Base-by-base conservation (phyloP, 106 monocot species). In the Alisma plantagoaquatica region DNA sequence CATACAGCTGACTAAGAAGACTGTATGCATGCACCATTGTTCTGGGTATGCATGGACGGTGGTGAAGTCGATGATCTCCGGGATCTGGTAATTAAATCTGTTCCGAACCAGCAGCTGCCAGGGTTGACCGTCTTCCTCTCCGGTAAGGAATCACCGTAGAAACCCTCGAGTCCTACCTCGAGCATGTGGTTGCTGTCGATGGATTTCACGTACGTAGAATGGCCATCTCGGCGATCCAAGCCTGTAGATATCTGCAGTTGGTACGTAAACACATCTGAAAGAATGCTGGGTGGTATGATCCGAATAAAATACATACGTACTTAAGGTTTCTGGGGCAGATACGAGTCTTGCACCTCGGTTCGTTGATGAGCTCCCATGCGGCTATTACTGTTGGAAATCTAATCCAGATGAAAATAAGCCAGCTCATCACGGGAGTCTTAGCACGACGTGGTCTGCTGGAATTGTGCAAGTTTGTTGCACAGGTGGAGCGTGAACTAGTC, bases 311-410 rank as follows among this genome's bases (percentile, higher is more conserved):
- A 10, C 11, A 23, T 32, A 0, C 2, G 16, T n/a, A 46, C 18
- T 3, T 72, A 84, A n/a, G n/a, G n/a, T n/a, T n/a, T n/a, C n/a
- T n/a, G n/a, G n/a, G n/a, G n/a, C n/a, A n/a, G n/a, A n/a, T n/a
- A n/a, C n/a, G n/a, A n/a, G n/a, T n/a, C n/a, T n/a, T n/a, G 45
- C 93, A 94, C 3, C 93, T 77, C 44, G 94, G 88, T 31, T 94
- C 94, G 51, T 94, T 94, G 60, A 94, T 84, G 29, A 94, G 87
- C 56, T 94, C 94, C 94, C 88, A 94, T 28, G 94, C 87, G 76
- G 88, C 87, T 50, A 94, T 81, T n/a, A n/a, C n/a, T n/a, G n/a
- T n/a, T n/a, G n/a, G n/a, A n/a, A n/a, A n/a, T n/a, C n/a, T n/a
- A n/a, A n/a, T n/a, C n/a, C n/a, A n/a, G n/a, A n/a, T n/a, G n/a